Conservation (phyloP, 148 eudicot species). For the Vaccinium corymbosum region DNA sequence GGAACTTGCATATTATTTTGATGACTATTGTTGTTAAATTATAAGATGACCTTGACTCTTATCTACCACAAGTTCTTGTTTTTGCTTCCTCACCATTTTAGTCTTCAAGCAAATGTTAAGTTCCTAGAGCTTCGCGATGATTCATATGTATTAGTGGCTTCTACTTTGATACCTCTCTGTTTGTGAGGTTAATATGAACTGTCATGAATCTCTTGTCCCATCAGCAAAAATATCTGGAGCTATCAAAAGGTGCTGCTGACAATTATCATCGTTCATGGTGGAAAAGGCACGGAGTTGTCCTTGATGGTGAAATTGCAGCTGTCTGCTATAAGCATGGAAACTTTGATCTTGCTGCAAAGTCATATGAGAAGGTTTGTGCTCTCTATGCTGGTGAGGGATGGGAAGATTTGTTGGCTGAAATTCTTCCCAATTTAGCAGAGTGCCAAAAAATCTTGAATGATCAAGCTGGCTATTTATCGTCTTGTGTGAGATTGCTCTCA, state of each 20-base stretch:
- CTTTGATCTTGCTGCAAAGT: conserved; percentile 77
- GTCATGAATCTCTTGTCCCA: conserved; percentile 10
- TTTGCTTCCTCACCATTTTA: conserved; percentile 2
- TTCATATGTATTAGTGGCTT: background rate
- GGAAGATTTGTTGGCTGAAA: conserved; percentile 94
- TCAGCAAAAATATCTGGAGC: conserved; percentile 85
- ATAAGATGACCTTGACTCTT: background rate
- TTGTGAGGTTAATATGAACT: background rate
- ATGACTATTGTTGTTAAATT: background rate
- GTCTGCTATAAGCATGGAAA: conserved; percentile 74
- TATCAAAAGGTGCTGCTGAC: conserved; percentile 86
- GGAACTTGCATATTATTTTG: background rate
- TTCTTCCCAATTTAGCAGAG: conserved; percentile 91
- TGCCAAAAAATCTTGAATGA: conserved; percentile 89
- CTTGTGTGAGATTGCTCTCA: conserved; percentile 88
- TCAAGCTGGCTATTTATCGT: conserved; percentile 88
- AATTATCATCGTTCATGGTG: conserved; percentile 95
- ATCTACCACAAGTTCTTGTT: background rate
- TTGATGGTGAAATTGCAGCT: conserved; percentile 95
- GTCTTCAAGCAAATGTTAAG: background rate
- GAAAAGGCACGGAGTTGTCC: conserved; percentile 96
- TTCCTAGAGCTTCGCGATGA: background rate
- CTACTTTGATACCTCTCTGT: background rate
- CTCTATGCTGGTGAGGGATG: conserved; percentile 96
- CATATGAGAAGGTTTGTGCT: conserved; percentile 96